Conservation (phyloP, 371 early-diverging fungal genomes). For the Blakeslea trispora region DNA sequence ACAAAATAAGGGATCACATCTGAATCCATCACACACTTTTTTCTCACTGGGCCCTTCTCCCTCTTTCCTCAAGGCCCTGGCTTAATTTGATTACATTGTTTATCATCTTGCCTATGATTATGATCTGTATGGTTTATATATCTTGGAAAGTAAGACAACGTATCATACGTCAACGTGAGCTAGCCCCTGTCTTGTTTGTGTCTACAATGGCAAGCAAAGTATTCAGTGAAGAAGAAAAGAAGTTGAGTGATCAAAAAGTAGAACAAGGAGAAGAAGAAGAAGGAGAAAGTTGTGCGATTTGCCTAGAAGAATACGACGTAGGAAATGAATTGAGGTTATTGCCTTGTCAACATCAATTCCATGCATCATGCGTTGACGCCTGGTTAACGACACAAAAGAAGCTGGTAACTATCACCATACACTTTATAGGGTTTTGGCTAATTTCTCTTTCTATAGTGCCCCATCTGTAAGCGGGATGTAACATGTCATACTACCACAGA, state of each 20-base stretch:
- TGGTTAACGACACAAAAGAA: slow-evolving; percentile 79
- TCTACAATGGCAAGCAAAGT: slow-evolving; percentile 60
- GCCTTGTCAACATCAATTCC: slow-evolving; percentile 91
- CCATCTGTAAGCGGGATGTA: slow-evolving; percentile 76
- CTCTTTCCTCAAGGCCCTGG: slow-evolving; percentile 23
- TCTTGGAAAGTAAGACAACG: slow-evolving; percentile 63
- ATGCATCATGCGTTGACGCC: slow-evolving; percentile 86
- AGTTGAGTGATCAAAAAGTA: neutral
- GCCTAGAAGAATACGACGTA: slow-evolving; percentile 85
- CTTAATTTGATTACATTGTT: slow-evolving; percentile 29
- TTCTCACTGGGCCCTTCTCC: too few species aligned
- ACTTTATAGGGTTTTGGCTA: too few species aligned
- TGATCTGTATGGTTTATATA: slow-evolving; percentile 64
- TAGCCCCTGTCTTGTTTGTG: slow-evolving; percentile 71
- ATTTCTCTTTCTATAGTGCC: slow-evolving; percentile 66
- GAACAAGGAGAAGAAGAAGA: slow-evolving; percentile 44
- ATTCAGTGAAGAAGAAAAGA: slow-evolving; percentile 52
- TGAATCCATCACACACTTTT: too few species aligned
- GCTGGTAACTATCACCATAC: slow-evolving; percentile 50
- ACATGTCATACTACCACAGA: slow-evolving; percentile 8
- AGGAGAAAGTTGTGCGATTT: slow-evolving; percentile 85
- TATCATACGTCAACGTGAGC: slow-evolving; percentile 57
- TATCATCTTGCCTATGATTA: slow-evolving; percentile 32
- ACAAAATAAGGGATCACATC: neutral
- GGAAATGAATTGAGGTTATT: slow-evolving; percentile 78